Evolutionary conservation across 192 early-diverging fungal genomes (phyloP).

Genomic region (Dissophora ornata): DNA sequence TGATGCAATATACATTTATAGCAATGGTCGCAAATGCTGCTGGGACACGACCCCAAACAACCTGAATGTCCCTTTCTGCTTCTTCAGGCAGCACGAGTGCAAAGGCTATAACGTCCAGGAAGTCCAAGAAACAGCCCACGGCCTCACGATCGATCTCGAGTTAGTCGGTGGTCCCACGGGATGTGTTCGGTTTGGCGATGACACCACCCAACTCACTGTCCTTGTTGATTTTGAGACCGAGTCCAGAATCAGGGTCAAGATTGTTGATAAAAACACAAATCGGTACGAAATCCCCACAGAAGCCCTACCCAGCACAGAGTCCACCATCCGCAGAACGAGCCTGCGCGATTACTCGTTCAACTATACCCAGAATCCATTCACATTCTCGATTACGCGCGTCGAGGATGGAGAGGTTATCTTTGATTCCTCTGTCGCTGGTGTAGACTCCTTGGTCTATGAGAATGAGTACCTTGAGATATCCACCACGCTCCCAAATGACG

Average conservation of each 20-base stretch:
- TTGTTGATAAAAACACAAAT: slow-evolving; percentile 35
- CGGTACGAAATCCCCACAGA: slow-evolving; percentile 60
- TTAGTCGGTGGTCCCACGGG: slow-evolving; percentile 3
- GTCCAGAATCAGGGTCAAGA: slow-evolving; percentile 65
- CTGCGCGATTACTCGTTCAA: slow-evolving; percentile 52
- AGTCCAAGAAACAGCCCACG: slow-evolving; percentile 15
- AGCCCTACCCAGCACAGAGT: slow-evolving; percentile 43
- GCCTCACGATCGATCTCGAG: slow-evolving; percentile 5
- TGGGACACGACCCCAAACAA: slow-evolving; percentile 36
- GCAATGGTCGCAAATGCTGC: slow-evolving; percentile 35
- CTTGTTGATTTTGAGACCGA: slow-evolving; percentile 63
- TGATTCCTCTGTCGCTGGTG: slow-evolving; percentile 42
- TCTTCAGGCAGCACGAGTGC: slow-evolving; percentile 36
- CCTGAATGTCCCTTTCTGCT: slow-evolving; percentile 43
- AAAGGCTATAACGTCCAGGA: slow-evolving; percentile 31
- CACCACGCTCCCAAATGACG: slow-evolving; percentile 60
- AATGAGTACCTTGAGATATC: slow-evolving; percentile 76
- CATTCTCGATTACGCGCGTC: slow-evolving; percentile 55
- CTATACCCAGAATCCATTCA: slow-evolving; percentile 54
- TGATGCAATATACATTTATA: not conserved
- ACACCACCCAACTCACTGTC: slow-evolving; percentile 56
- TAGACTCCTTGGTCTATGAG: slow-evolving; percentile 68
- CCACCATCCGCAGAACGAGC: slow-evolving; percentile 12
- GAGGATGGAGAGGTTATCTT: slow-evolving; percentile 55
- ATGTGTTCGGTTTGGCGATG: slow-evolving; percentile 56